Conservation (phyloP, 2,329 filamentous ascomycete genomes). For the Ceratocystis cacaofunesta region DNA sequence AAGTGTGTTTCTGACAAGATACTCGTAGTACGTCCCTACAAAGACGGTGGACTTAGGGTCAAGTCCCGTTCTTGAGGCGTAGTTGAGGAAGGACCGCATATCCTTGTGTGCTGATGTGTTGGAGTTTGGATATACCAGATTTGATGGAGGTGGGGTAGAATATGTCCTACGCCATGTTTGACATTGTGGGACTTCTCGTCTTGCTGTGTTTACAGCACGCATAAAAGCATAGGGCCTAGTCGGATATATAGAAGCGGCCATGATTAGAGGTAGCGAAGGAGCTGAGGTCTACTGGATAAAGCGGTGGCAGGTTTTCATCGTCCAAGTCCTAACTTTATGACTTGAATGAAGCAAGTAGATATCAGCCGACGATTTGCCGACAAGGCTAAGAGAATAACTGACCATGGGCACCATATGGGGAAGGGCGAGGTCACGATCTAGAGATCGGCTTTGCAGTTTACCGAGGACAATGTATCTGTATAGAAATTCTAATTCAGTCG, state of each 20-base stretch:
- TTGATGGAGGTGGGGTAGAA: neutral
- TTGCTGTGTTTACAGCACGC: neutral
- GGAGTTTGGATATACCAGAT: conserved; percentile 12
- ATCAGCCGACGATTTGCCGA: neutral
- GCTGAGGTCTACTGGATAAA: neutral
- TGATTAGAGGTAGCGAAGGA: neutral
- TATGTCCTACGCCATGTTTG: neutral
- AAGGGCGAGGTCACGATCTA: neutral
- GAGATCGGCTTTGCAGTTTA: too few species aligned
- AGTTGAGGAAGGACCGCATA: conserved; percentile 48
- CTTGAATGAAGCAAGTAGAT: neutral
- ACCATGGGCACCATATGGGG: neutral
- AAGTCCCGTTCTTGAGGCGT: conserved; percentile 43
- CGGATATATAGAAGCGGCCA: neutral
- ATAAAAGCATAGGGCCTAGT: neutral
- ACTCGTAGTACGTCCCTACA: conserved; percentile 65
- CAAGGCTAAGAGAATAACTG: neutral
- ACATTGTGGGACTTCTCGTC: neutral
- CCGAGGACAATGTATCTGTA: neutral
- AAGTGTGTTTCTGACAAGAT: conserved; percentile 45
- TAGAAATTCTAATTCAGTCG: conserved; percentile 35
- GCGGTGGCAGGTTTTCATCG: neutral
- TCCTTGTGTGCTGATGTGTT: conserved; percentile 36
- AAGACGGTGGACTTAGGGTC: conserved; percentile 44
- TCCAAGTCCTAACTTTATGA: neutral